Evolutionary conservation across 768 basidiomycete genomes (phyloP).

Genomic region (Cystobasidium ongulense): DNA sequence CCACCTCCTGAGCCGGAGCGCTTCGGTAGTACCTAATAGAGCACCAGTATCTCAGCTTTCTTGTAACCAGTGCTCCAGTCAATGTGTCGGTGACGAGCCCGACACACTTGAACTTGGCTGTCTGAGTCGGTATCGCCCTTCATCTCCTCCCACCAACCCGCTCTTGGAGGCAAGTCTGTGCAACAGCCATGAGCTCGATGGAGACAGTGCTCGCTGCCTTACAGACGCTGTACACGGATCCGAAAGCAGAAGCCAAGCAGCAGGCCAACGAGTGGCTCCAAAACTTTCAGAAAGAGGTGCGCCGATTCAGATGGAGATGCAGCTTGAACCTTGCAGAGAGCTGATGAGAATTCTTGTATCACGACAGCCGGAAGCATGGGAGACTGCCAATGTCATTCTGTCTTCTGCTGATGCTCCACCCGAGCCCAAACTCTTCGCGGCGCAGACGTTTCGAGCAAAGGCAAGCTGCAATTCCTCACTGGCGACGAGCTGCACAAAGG

Average conservation of each 20-base stretch:
- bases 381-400: slow-evolving; percentile 83
- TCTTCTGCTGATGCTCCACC: slow-evolving; percentile 66
- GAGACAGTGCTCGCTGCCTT: slow-evolving; percentile 40
- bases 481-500: neutral
- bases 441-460: slow-evolving; percentile 92
- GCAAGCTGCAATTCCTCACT: slow-evolving; percentile 49
- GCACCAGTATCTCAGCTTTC: no score
- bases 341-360: neutral
- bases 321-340: neutral
- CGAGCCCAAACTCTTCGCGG: slow-evolving; percentile 83
- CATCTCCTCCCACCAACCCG: neutral
- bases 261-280: slow-evolving; percentile 90
- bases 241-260: slow-evolving; percentile 73
- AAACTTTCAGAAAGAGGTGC: slow-evolving; percentile 99
- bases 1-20: no score
- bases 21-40: no score
- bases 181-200: slow-evolving; percentile 15
- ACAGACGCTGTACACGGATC: slow-evolving; percentile 49
- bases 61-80: no score
- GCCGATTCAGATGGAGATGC: slow-evolving; percentile 36
- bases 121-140: no score
- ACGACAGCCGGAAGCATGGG: slow-evolving; percentile 88
- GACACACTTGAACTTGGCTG: no score
- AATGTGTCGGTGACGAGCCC: no score
- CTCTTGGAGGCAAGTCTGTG: neutral